Base-by-base conservation (phyloP, 441 rosid species). In the Populus hybrid region DNA sequence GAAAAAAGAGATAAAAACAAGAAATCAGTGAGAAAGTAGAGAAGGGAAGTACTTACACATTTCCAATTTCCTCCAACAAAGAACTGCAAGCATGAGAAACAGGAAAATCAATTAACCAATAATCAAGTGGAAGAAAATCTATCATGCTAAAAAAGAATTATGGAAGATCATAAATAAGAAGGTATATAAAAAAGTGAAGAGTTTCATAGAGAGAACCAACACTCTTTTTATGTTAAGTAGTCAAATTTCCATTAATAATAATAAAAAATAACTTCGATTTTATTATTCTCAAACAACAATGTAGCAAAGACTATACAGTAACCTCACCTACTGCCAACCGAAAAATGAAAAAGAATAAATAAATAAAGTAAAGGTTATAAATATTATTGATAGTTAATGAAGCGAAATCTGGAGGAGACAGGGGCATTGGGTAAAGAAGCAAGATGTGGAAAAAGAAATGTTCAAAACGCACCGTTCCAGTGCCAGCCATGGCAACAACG, bases 11-110 rank as follows among this genome's bases (percentile, higher is more conserved):
- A 46, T 8, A 26, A 24, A 38, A 21, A 23, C 30, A 28, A 75
- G 23, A 6, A 6, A 26, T 59, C 42, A 73, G 76, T 10, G 30
- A 70, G 61, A 14, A 57, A 61, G 68, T 23, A 36, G 50, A 40
- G 11, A 40, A 78, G 46, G 73, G 3, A 59, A 72, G 70, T 68
- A 81, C 99, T 90, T 91, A 96, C 99, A 84, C 98, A 96, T 75
- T 96, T 96, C 98, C 99, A 96, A 84, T 94, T 95, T 77, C 99
- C 99, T 66, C 98, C 98, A 76, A 96, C 98, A 83, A 96, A 94
- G 85, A 96, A 96, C 99, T 94, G 96, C 92, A 91, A 84, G 28
- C 14, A 79, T 28, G 74, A 69, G 61, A 70, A 67, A 57, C n/a
- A 73, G 36, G 69, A 68, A 73, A 10, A 77, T 65, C 4, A 74